Conservation (phyloP, 495 filamentous ascomycete genomes). For the Penicillium ucsense region DNA sequence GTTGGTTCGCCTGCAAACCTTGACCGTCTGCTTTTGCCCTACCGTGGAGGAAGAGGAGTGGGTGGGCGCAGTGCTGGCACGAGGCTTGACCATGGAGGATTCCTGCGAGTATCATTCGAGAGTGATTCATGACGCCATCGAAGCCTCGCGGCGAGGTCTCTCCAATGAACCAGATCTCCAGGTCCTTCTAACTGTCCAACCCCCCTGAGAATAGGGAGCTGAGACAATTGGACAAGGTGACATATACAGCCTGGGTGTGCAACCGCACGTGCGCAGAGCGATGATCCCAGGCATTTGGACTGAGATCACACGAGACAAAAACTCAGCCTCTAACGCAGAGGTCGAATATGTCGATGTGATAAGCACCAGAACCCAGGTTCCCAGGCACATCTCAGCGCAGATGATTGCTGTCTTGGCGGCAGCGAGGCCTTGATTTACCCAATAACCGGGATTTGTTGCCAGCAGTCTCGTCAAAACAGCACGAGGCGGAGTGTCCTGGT, state of each 20-base stretch:
- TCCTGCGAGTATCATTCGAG: neutral
- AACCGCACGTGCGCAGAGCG: too few relatives aligned
- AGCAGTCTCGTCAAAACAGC: too few relatives aligned
- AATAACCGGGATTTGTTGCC: too few relatives aligned
- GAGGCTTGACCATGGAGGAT: constrained; percentile 1
- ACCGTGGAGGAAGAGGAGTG: constrained; percentile 2
- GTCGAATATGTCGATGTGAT: too few relatives aligned
- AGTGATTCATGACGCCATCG: neutral
- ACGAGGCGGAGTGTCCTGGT: too few relatives aligned
- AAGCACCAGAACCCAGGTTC: too few relatives aligned
- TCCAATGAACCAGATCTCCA: neutral
- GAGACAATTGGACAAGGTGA: neutral
- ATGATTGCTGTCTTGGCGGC: too few relatives aligned
- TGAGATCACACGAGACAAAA: too few relatives aligned
- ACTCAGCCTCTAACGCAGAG: too few relatives aligned
- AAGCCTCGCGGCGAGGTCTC: neutral
- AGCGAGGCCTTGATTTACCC: too few relatives aligned
- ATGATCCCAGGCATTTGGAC: too few relatives aligned
- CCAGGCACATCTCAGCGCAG: too few relatives aligned
- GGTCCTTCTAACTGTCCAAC: neutral
- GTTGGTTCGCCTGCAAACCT: neutral
- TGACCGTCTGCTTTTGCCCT: neutral
- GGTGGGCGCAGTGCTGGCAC: neutral
- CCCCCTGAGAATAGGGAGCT: neutral
- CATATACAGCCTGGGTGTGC: neutral